phyloP scores from a whole-genome alignment of 2,329 filamentous ascomycete species.

The Colletotrichum endophyticum region DNA sequence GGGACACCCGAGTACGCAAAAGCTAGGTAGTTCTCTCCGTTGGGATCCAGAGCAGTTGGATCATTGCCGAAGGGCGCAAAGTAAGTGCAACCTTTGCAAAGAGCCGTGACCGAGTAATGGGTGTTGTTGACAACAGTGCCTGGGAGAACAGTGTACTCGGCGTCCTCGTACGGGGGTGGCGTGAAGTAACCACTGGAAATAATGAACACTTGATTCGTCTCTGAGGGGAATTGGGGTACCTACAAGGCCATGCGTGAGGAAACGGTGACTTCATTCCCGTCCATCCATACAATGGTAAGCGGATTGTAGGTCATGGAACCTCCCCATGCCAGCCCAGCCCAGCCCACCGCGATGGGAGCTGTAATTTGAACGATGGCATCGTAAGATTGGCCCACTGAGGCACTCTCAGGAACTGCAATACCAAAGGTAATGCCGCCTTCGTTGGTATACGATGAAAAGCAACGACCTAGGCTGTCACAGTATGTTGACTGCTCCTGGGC shows the following conservation, averaged over 20 bases:
- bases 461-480: constrained; percentile 24
- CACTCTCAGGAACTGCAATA: constrained; percentile 39
- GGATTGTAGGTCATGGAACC: constrained; percentile 50
- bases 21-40: constrained; percentile 40
- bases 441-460: constrained; percentile 28
- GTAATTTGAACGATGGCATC: constrained; percentile 47
- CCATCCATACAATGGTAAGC: constrained; percentile 45
- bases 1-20: constrained; percentile 42
- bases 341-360: constrained; percentile 43
- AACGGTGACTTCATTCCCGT: constrained; percentile 39
- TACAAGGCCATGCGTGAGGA: constrained; percentile 41
- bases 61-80: constrained; percentile 47
- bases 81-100: constrained; percentile 43
- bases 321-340: constrained; percentile 50
- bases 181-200: constrained; percentile 37
- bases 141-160: constrained; percentile 37
- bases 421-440: constrained; percentile 32
- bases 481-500: constrained; percentile 17
- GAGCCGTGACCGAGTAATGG: constrained; percentile 38
- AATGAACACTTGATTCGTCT: not conserved
- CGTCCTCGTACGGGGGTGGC: constrained; percentile 33
- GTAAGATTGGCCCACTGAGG: constrained; percentile 31
- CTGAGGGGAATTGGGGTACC: not conserved
- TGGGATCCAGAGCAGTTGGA: constrained; percentile 40
- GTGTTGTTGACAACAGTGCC: constrained; percentile 37